These are phyloP conservation scores for Phialocephala sp. DNA, from an alignment of 2,329 filamentous ascomycete genomes.

Conservation along the genomic window DNA sequence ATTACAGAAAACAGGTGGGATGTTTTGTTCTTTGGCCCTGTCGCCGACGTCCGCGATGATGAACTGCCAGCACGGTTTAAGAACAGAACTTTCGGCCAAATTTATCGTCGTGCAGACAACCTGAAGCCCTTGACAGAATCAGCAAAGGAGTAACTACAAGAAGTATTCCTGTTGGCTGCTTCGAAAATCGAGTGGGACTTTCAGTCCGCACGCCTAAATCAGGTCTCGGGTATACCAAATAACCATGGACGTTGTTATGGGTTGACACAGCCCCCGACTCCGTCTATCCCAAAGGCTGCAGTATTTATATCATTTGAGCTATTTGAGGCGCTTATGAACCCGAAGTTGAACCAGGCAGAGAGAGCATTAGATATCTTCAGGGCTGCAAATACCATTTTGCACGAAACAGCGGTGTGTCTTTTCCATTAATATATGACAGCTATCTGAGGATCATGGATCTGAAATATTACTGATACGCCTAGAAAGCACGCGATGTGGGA, in stretches of 20 bases:
- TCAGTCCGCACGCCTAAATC: not conserved
- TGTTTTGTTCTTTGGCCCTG: constrained; percentile 8
- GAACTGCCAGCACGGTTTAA: not conserved
- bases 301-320: not conserved
- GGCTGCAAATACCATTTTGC: constrained; percentile 12
- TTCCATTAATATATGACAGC: not conserved
- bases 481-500: constrained; percentile 9
- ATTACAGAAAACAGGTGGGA: constrained; percentile 13
- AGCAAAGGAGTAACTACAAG: not conserved
- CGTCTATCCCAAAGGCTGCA: not conserved
- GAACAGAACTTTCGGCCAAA: not conserved
- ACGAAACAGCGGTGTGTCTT: constrained; percentile 16
- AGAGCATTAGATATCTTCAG: not conserved
- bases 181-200: not conserved
- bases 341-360: constrained; percentile 15
- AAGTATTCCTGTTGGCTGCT: not conserved
- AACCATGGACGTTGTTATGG: not conserved
- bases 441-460: not conserved
- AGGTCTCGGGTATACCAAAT: not conserved
- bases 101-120: not conserved
- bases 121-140: not conserved
- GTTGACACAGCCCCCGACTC: not conserved
- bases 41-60: not conserved
- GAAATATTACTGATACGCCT: not conserved
- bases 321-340: constrained; percentile 1